Evolutionary conservation across 2,329 filamentous ascomycete genomes (phyloP).

Genomic region (Emergomyces orientalis): DNA sequence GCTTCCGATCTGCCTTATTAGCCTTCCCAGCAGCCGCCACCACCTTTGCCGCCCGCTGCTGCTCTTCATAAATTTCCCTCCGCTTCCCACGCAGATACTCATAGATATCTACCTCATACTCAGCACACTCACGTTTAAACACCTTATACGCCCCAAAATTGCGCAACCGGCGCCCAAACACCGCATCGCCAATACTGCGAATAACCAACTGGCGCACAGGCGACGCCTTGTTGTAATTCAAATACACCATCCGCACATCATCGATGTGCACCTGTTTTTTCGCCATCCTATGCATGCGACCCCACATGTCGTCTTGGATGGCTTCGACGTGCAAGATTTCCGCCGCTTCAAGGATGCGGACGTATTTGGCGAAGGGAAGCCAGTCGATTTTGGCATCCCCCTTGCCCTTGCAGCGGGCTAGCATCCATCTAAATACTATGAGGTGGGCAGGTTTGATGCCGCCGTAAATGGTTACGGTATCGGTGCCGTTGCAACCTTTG

Average conservation of each 20-base stretch:
- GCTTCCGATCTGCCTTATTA: background rate
- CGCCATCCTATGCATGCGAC: constrained; percentile 14
- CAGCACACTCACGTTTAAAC: constrained; percentile 11
- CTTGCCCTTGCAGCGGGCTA: constrained; percentile 8
- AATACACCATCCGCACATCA: constrained; percentile 13
- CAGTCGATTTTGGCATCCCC: constrained; percentile 10
- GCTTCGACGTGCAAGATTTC: constrained; percentile 6
- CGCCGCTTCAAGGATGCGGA: constrained; percentile 14
- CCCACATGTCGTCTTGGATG: constrained; percentile 11
- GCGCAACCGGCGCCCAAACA: constrained; percentile 13
- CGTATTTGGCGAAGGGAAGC: constrained; percentile 14
- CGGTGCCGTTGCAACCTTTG: constrained; percentile 12
- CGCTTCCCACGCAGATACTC: constrained; percentile 11
- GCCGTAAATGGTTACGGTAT: constrained; percentile 12
- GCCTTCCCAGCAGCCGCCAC: background rate
- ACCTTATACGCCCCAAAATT: constrained; percentile 14
- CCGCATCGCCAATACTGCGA: constrained; percentile 15
- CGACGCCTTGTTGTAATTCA: constrained; percentile 9
- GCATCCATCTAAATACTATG: constrained; percentile 15
- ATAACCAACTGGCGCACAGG: constrained; percentile 14
- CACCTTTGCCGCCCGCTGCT: background rate
- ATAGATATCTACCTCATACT: constrained; percentile 16
- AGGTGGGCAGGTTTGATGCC: constrained; percentile 9
- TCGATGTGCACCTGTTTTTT: constrained; percentile 11
- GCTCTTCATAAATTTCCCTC: constrained; percentile 1